Evolutionary conservation across 768 basidiomycete genomes (phyloP), one percentile per base, ranked within the genome.

Genomic region (Lentinula sp.): DNA sequence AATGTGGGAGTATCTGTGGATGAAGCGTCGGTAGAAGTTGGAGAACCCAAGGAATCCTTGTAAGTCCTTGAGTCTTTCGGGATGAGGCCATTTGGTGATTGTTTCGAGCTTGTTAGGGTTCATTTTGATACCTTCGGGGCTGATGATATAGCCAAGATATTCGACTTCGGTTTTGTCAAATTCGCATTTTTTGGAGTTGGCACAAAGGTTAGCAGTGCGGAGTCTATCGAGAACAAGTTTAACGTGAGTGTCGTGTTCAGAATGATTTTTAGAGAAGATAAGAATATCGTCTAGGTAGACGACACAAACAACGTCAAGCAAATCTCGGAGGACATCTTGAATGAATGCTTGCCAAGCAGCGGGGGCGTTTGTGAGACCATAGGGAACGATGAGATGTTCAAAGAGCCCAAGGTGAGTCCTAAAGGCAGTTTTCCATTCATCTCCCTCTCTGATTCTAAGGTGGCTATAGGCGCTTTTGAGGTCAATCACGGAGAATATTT

Each of bases 211-310:
- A 43, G 72, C 64, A 2, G 73, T 59, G n/a, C 50, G 39, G 1
- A 74, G 62, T 0, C 59, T 51, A 21, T 65, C 50, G 2, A 75
- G 62, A 2, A 74, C 67, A 32, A 62, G 40, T 0, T 49, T 32
- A 0, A 68, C 65, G 8, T 66, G 37, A 37, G 58, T 1, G 0
- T 61, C 40, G 39, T 73, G 74, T 40, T 70, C 42, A 2, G 67
- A 62, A 0, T 66, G 8, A 51, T 61, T 64, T 1, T 70, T 57
- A 1, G 75, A 72, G 65, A 69, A 78, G 59, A 81, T 73, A 0
- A 80, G 70, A 28, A 78, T 75, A 61, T 79, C 70, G 56, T 80
- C 76, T 15, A 79, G 60, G 60, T 80, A 81, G 0, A 80, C 72
- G 6, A 79, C 66, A 1, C 77, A 68, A n/a, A 52, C 40, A 42